Percentiles rank a stretch among this genome's conserved stretches.
phyloP scores from a whole-genome alignment of 2,329 filamentous ascomycete species.

The Epichloe gansuensis region DNA sequence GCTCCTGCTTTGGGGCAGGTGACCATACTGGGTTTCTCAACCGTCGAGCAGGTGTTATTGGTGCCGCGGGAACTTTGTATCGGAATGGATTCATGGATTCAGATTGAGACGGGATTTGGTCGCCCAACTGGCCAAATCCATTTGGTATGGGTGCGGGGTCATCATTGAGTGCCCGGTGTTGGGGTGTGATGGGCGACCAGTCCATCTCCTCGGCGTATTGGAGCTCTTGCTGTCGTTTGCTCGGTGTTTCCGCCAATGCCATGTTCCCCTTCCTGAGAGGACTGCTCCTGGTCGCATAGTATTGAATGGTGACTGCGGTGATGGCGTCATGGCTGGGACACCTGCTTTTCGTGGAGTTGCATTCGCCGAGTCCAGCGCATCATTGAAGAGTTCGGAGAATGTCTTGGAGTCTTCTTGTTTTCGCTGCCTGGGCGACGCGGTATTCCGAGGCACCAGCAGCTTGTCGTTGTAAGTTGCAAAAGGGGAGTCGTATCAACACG shows the following conservation, averaged over 20 bases:
- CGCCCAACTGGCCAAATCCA: conserved; percentile 29
- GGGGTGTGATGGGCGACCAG: conserved; percentile 52
- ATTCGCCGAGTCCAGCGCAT: conserved; percentile 19
- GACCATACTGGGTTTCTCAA: conserved; percentile 49
- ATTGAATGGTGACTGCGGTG: conserved; percentile 4
- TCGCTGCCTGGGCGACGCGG: conserved; percentile 13
- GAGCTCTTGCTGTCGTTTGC: conserved; percentile 8
- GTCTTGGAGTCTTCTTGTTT: conserved; percentile 25
- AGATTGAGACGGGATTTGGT: conserved; percentile 30
- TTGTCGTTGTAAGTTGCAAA: conserved; percentile 23
- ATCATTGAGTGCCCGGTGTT: conserved; percentile 42
- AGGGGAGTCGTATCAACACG: conserved; percentile 46
- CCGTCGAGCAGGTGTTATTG: conserved; percentile 51
- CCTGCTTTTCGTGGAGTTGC: conserved; percentile 5
- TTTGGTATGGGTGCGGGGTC: conserved; percentile 24
- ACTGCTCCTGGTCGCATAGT: conserved; percentile 2
- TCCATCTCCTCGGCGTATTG: conserved; percentile 55
- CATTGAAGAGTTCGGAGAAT: conserved; percentile 29
- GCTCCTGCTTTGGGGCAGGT: conserved; percentile 37
- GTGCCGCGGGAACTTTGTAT: conserved; percentile 58
- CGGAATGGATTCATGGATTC: conserved; percentile 45
- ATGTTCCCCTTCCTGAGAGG: conserved; percentile 5
- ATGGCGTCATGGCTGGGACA: conserved; percentile 11
- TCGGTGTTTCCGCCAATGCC: conserved; percentile 10
- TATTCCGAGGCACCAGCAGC: conserved; percentile 15